A percentile compares a stretch with the other conserved stretches of the same genome.
phyloP scores from a whole-genome alignment of 2,329 filamentous ascomycete species.

The Penicillium brevicompactum region DNA sequence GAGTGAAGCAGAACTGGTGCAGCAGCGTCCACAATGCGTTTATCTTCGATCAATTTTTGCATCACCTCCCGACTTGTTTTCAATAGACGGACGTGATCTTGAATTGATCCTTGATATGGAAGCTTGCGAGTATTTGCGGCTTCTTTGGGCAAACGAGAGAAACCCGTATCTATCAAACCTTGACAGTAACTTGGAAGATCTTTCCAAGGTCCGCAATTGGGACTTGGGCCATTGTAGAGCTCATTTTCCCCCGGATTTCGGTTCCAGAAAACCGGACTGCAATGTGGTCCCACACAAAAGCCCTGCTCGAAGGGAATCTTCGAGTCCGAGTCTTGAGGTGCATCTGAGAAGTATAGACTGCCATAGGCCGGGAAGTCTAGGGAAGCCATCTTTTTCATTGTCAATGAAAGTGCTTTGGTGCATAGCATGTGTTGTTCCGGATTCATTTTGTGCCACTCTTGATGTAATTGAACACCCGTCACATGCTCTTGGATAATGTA shows the following conservation, averaged over 20 bases:
- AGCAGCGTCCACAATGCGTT: constrained; percentile 20
- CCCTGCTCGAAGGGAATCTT: constrained; percentile 30
- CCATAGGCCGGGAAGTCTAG: constrained; percentile 43
- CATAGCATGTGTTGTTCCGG: constrained; percentile 36
- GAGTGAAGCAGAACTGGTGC: constrained; percentile 28
- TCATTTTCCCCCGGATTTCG: constrained; percentile 9
- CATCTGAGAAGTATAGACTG: constrained; percentile 38
- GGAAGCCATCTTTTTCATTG: constrained; percentile 32
- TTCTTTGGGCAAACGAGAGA: constrained; percentile 21
- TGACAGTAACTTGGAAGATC: constrained; percentile 18
- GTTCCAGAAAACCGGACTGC: constrained; percentile 24
- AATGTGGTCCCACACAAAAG: constrained; percentile 39
- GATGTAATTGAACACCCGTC: constrained; percentile 34
- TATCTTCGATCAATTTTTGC: constrained; percentile 22
- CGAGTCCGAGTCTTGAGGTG: constrained; percentile 19
- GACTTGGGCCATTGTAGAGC: constrained; percentile 20
- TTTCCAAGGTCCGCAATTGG: constrained; percentile 25
- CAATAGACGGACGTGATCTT: constrained; percentile 7
- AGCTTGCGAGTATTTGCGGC: not conserved
- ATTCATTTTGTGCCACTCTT: constrained; percentile 39
- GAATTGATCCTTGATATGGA: constrained; percentile 20
- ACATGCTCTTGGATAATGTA: constrained; percentile 46
- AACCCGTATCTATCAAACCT: constrained; percentile 26
- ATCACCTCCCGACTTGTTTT: constrained; percentile 14
- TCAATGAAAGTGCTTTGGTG: constrained; percentile 31